Base-by-base conservation (phyloP, 1,284 basidiomycete genomes). In the Cutaneotrichosporon cyanovorans region DNA sequence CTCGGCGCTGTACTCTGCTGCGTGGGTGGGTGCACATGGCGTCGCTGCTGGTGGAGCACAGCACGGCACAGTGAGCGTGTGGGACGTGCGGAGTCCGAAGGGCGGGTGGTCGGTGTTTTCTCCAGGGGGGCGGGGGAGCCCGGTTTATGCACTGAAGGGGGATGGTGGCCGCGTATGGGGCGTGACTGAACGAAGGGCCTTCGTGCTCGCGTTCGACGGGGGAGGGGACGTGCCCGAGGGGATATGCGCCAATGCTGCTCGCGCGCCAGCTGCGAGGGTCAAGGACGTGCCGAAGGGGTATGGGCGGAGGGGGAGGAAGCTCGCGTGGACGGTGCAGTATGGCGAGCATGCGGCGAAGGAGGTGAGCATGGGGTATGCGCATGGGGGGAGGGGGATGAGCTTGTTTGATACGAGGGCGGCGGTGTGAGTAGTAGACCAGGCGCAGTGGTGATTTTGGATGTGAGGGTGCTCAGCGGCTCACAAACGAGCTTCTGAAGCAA, bases 91-190 rank as follows among this genome's bases (percentile, higher is more conserved):
- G 3, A 37, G 50, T 19, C 49, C 56, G 2, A 12, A 12, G 2
- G 30, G 23, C 2, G 68, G 67, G 4, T 69, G 66, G 59, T 64
- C 60, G 2, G 57, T 63, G 37, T 73, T 71, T 45, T 60, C 68
- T 16, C 70, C 71, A 0, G 60, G 61, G 8, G 61, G 66, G 5
- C 65, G 67, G 36, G 65, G 68, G 3, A 62, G 58, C 3, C 72
- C 72, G 0, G 67, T 73, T 1, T 74, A 74, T 45, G 51, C 56
- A 4, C 39, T 74, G 4, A 48, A 53, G 34, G 62, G 59, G 2
- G 71, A 72, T 31, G 65, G 64, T 16, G 64, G 62, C 12, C 58
- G 65, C n/a, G 42, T 73, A 15, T 74, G 66, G 65, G 72, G 66
- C 14, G 71, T 69, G 0, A 69, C 65, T 19, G 66, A 72, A 42